These are phyloP conservation scores for Carex scoparia DNA, from an alignment of 176 grass and related monocot genomes.

Conservation along the genomic window DNA sequence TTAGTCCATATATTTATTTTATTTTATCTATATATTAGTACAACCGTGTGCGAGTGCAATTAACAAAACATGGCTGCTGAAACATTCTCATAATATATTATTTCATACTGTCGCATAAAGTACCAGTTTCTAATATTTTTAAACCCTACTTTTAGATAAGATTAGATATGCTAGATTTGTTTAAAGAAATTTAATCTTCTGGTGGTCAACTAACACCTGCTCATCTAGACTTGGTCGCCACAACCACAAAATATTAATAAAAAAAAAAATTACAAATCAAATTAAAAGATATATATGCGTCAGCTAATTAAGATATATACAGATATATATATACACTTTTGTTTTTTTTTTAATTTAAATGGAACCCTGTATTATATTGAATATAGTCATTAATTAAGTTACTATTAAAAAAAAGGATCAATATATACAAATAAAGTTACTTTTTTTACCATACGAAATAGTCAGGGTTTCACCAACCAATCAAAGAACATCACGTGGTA, in stretches of 20 bases:
- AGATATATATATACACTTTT: neutral
- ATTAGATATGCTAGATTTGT: neutral
- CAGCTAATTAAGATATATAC: too few relatives aligned
- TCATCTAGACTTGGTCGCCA: neutral
- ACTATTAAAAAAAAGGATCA: neutral
- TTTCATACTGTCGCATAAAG: neutral
- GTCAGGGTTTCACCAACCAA: neutral
- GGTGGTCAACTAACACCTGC: neutral
- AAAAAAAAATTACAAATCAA: neutral
- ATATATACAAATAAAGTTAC: neutral
- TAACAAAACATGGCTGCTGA: neutral
- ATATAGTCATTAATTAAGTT: too few relatives aligned
- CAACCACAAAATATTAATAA: neutral
- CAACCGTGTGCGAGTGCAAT: neutral
- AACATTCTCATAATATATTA: slow-evolving; percentile 10
- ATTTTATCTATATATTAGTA: neutral
- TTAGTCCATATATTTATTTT: neutral
- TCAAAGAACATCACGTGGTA: neutral
- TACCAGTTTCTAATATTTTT: neutral
- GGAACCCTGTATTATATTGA: too few relatives aligned
- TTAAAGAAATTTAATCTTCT: neutral
- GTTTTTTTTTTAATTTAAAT: too few relatives aligned
- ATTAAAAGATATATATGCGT: neutral
- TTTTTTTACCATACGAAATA: neutral
- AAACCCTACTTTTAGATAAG: slow-evolving; percentile 12